Conservation (phyloP, 371 early-diverging fungal species). For the Saksenaea vasiformis region DNA sequence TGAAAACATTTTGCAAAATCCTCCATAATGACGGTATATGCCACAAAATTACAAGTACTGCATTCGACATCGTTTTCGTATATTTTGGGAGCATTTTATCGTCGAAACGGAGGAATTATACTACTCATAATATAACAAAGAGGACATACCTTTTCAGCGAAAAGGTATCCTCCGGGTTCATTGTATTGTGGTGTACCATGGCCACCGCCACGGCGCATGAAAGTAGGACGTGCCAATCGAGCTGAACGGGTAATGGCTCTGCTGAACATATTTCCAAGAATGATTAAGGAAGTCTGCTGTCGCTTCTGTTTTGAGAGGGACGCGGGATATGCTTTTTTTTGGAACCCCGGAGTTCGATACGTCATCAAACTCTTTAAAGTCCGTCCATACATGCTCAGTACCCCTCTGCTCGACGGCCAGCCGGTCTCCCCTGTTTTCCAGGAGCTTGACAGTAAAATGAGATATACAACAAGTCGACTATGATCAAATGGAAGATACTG, state of each 20-base stretch:
- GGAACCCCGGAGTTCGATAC: neutral
- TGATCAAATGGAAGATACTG: no score
- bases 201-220: slow-evolving; percentile 57
- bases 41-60: neutral
- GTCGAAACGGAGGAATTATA: neutral
- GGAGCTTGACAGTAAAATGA: no score
- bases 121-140: neutral
- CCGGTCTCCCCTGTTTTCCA: no score
- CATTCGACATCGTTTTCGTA: neutral
- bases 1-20: neutral
- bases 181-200: slow-evolving; percentile 57
- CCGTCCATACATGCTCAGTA: no score
- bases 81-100: neutral
- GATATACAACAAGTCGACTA: no score
- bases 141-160: slow-evolving; percentile 65
- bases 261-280: slow-evolving; percentile 28
- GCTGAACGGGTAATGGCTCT: slow-evolving; percentile 52
- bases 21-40: neutral
- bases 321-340: no score
- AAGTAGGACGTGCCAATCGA: slow-evolving; percentile 50
- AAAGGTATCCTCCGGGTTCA: slow-evolving; percentile 67
- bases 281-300: neutral
- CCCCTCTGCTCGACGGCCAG: no score
- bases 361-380: no score
- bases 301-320: neutral